Conservation (phyloP, 106 monocot genomes). For the Dendrobium catenatum region DNA sequence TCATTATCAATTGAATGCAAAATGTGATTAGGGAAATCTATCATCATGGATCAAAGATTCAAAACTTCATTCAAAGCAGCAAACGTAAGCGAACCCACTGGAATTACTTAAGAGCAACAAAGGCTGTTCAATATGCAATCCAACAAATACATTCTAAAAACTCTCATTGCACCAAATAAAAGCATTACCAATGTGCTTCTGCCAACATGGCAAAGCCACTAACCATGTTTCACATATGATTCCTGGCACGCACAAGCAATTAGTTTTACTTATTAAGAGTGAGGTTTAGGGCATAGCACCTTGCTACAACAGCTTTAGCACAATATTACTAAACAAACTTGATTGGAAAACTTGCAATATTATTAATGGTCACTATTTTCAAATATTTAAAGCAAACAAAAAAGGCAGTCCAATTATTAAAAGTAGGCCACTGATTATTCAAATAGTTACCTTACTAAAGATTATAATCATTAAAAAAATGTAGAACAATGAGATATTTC, state of each 20-base stretch:
- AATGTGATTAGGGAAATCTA: background rate
- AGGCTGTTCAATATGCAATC: background rate
- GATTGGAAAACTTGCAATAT: background rate
- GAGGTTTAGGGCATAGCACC: background rate
- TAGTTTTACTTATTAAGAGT: background rate
- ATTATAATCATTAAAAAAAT: background rate
- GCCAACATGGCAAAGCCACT: background rate
- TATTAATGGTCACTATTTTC: background rate
- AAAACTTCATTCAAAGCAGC: background rate
- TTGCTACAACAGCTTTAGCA: background rate
- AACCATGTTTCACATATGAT: background rate
- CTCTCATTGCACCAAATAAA: background rate
- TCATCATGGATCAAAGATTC: background rate
- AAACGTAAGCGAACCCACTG: background rate
- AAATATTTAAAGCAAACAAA: conserved; percentile 1
- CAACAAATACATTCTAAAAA: background rate
- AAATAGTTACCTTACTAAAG: background rate
- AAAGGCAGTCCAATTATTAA: background rate
- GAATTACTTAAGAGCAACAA: background rate
- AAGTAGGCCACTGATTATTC: background rate
- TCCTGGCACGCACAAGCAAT: background rate
- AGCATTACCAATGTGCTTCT: background rate
- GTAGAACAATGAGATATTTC: background rate
- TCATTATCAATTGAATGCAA: too few species aligned
- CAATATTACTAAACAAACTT: background rate